Conservation (phyloP, 2,329 filamentous ascomycete genomes). For the Malbranchea zuffiana region DNA sequence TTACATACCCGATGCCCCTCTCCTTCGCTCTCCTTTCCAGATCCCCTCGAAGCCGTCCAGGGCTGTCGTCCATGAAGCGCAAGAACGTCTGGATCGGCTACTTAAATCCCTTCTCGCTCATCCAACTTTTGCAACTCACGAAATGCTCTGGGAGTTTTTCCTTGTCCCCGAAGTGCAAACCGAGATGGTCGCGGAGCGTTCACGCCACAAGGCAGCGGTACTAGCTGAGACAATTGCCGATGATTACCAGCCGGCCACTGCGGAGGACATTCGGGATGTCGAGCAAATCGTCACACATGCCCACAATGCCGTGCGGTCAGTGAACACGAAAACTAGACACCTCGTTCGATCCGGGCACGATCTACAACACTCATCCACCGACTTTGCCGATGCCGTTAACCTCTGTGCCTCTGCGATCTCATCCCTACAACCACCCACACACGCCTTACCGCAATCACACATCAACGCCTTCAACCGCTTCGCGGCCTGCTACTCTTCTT, state of each 20-base stretch:
- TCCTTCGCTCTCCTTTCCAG: slow-evolving; percentile 78
- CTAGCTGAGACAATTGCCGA: slow-evolving; percentile 76
- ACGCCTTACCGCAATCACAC: slow-evolving; percentile 59
- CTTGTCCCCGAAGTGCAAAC: slow-evolving; percentile 87
- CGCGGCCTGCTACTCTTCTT: slow-evolving; percentile 50
- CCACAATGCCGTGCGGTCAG: slow-evolving; percentile 73
- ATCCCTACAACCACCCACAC: slow-evolving; percentile 38
- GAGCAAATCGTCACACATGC: slow-evolving; percentile 89
- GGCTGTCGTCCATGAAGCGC: slow-evolving; percentile 74
- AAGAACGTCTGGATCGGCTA: slow-evolving; percentile 76
- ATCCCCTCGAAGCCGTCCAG: slow-evolving; percentile 86
- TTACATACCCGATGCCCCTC: slow-evolving; percentile 72
- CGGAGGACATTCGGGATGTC: slow-evolving; percentile 68
- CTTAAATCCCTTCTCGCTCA: slow-evolving; percentile 76
- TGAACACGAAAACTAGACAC: slow-evolving; percentile 73
- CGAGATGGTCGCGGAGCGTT: slow-evolving; percentile 80
- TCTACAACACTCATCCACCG: slow-evolving; percentile 51
- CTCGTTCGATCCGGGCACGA: slow-evolving; percentile 70
- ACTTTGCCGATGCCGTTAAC: slow-evolving; percentile 34
- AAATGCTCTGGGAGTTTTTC: slow-evolving; percentile 99
- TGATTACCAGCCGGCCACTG: slow-evolving; percentile 66
- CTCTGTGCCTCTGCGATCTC: slow-evolving; percentile 39
- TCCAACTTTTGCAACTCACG: slow-evolving; percentile 87
- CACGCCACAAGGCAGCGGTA: slow-evolving; percentile 72
- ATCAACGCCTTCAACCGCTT: slow-evolving; percentile 62